A percentile compares a stretch with the other conserved stretches of the same genome.
Conservation (phyloP, 768 basidiomycete species). For the Podaxis sp. region DNA sequence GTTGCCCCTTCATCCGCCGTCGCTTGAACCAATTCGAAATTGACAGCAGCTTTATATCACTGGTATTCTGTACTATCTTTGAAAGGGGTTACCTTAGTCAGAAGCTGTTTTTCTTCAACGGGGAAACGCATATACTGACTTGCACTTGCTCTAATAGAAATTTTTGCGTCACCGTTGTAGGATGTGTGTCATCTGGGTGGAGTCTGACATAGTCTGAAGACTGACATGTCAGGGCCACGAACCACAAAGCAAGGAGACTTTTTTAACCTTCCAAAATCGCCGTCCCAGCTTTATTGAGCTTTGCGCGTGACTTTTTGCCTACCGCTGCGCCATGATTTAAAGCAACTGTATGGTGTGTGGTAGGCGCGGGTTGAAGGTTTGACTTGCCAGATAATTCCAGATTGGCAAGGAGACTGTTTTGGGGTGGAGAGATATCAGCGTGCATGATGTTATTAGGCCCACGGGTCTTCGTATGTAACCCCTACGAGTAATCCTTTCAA, state of each 20-base stretch:
- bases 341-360: background rate
- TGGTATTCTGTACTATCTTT: background rate
- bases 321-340: background rate
- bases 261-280: constrained; percentile 1
- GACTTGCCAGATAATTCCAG: background rate
- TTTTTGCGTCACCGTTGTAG: constrained; percentile 1
- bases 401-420: background rate
- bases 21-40: constrained; percentile 5
- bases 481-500: background rate
- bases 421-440: constrained; percentile 3
- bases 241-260: background rate
- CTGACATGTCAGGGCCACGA: background rate
- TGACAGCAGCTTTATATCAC: background rate
- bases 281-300: background rate
- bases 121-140: constrained; percentile 3
- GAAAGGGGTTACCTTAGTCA: background rate
- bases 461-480: background rate
- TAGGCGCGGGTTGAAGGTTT: background rate
- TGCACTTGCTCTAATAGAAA: background rate
- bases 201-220: constrained; percentile 2
- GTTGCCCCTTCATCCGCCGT: background rate
- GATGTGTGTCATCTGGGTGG: constrained; percentile 11
- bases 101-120: background rate
- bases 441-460: background rate
- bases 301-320: background rate